Evolutionary conservation across 2,329 filamentous ascomycete genomes (phyloP).

Genomic region (Fusarium mexicanum): DNA sequence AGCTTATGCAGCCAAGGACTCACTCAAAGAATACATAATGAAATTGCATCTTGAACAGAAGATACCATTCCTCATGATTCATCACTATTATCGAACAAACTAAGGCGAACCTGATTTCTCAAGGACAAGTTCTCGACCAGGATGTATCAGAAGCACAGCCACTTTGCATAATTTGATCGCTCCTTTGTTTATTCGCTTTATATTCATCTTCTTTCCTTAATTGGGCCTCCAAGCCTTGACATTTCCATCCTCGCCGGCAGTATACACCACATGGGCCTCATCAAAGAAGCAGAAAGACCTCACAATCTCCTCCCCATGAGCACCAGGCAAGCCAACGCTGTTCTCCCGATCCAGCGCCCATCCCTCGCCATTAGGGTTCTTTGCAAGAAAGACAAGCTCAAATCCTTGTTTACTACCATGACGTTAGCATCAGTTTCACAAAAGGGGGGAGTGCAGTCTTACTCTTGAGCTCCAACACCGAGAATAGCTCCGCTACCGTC

Average conservation of each 20-base stretch:
- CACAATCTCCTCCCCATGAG: constrained; percentile 71
- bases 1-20: not conserved
- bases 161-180: not conserved
- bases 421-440: constrained; percentile 32
- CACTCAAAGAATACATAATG: not conserved
- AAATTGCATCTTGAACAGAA: not conserved
- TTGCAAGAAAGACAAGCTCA: constrained; percentile 68
- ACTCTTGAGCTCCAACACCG: constrained; percentile 75
- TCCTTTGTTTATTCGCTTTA: not conserved
- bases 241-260: constrained; percentile 66
- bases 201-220: not conserved
- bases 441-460: constrained; percentile 51
- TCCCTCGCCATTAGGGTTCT: constrained; percentile 48
- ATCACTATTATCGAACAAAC: not conserved
- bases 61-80: not conserved
- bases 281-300: constrained; percentile 72
- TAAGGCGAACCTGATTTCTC: too few species aligned
- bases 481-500: constrained; percentile 68
- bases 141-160: not conserved
- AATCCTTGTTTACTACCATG: constrained; percentile 62
- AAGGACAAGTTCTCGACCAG: too few species aligned
- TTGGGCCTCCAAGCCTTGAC: constrained; percentile 65
- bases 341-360: constrained; percentile 67
- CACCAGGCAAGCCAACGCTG: constrained; percentile 68
- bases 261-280: constrained; percentile 66